Conservation (phyloP, 768 basidiomycete genomes). For the Terana coerulea region DNA sequence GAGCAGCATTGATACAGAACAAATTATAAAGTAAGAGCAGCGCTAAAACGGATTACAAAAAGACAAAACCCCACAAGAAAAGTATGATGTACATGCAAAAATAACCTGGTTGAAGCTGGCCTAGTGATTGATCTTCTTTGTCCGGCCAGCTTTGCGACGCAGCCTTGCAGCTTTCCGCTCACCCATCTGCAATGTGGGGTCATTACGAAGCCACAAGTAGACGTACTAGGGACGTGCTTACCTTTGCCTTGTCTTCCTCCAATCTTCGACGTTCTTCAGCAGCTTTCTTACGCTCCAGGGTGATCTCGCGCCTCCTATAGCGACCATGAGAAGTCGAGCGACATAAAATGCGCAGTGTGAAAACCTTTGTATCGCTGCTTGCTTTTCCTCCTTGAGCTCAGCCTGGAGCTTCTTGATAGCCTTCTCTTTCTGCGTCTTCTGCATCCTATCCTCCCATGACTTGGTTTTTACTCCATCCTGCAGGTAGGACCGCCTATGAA, state of each 20-base stretch:
- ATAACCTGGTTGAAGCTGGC: not conserved
- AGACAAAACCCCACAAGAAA: too few species aligned
- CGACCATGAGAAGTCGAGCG: not conserved
- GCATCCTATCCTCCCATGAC: constrained; percentile 66
- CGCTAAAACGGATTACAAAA: not conserved
- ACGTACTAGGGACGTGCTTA: too few species aligned
- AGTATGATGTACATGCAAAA: not conserved
- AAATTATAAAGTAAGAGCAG: not conserved
- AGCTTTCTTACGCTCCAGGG: constrained; percentile 64
- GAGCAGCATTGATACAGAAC: not conserved
- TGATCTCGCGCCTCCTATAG: constrained; percentile 62
- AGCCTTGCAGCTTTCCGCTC: constrained; percentile 72
- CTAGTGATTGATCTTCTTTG: constrained; percentile 81
- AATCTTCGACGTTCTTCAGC: constrained; percentile 66
- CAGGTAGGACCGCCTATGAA: constrained; percentile 61
- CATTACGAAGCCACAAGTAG: not conserved
- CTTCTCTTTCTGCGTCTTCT: constrained; percentile 56
- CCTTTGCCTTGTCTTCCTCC: constrained; percentile 65
- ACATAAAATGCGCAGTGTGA: constrained; percentile 2
- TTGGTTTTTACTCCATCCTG: constrained; percentile 62
- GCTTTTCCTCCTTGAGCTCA: constrained; percentile 76
- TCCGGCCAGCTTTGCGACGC: constrained; percentile 67
- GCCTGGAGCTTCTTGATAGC: constrained; percentile 71
- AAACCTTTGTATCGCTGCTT: constrained; percentile 60
- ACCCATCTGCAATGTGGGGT: constrained; percentile 70